These are phyloP conservation scores for Quercus tomentella DNA, from an alignment of 331 rosid genomes.

Conservation along the genomic window DNA sequence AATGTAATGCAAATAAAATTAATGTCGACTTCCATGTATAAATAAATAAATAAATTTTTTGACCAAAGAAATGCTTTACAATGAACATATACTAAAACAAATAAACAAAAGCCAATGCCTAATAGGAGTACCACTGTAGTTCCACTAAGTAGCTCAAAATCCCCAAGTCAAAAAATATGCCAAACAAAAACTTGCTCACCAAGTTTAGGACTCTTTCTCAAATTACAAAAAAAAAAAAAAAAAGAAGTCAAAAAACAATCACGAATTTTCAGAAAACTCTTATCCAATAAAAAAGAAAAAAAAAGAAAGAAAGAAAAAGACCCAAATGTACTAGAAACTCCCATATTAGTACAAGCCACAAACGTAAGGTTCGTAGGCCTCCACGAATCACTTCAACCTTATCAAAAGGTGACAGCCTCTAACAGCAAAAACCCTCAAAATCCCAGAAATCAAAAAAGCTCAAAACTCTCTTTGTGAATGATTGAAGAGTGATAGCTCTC, in stretches of 20 bases:
- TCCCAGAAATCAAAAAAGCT: neutral
- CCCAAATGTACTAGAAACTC: slow-evolving; percentile 8
- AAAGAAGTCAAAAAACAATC: no score
- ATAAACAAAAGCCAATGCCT: no score
- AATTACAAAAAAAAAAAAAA: neutral
- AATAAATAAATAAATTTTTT: no score
- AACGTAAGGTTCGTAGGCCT: neutral
- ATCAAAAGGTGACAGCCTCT: neutral
- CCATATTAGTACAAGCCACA: neutral
- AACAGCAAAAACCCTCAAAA: neutral
- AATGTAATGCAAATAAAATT: no score
- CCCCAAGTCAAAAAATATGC: no score
- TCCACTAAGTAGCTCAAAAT: no score
- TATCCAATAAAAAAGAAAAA: neutral
- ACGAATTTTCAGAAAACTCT: no score
- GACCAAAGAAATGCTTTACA: no score
- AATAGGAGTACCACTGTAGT: no score
- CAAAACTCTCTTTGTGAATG: neutral
- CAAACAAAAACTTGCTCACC: neutral
- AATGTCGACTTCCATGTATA: no score
- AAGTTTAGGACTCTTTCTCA: neutral
- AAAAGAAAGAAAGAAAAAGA: neutral
- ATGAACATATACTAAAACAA: no score
- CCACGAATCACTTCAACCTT: slow-evolving; percentile 27
- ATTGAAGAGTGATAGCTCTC: no score